These are phyloP conservation scores for Aspergillus pseudoglaucus DNA, from an alignment of 2,329 filamentous ascomycete species.

Conservation along the genomic window DNA sequence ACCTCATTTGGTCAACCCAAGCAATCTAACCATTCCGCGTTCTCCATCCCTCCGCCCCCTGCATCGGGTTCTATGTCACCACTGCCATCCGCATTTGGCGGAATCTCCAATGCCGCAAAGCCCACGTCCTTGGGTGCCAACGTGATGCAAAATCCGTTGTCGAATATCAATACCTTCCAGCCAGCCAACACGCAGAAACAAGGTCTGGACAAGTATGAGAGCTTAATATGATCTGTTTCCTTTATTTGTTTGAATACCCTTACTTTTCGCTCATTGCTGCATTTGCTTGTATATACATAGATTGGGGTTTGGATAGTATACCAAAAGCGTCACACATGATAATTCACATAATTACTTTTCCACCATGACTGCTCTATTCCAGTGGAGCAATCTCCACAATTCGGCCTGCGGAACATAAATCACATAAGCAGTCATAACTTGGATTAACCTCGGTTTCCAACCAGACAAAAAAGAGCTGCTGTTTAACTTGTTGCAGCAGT, in stretches of 20 bases:
- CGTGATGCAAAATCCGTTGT: constrained; percentile 16
- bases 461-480: too few species aligned
- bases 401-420: too few species aligned
- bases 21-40: constrained; percentile 27
- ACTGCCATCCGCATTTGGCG: constrained; percentile 10
- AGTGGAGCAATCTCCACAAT: too few species aligned
- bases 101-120: constrained; percentile 13
- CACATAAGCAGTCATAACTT: too few species aligned
- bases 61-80: constrained; percentile 9
- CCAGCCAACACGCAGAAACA: constrained; percentile 24
- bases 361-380: too few species aligned
- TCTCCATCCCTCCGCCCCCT: constrained; percentile 38
- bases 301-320: background rate
- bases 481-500: background rate
- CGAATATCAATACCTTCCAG: constrained; percentile 16
- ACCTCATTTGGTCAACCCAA: constrained; percentile 12
- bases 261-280: constrained; percentile 2
- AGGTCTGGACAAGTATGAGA: constrained; percentile 52
- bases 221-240: constrained; percentile 39
- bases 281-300: background rate
- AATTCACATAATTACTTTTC: too few species aligned
- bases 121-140: constrained; percentile 9
- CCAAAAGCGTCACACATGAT: too few species aligned
- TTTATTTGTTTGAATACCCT: constrained; percentile 6
- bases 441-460: too few species aligned